These are phyloP conservation scores for Arctium lappa DNA, from an alignment of 129 eudicot genomes.

Conservation along the genomic window DNA sequence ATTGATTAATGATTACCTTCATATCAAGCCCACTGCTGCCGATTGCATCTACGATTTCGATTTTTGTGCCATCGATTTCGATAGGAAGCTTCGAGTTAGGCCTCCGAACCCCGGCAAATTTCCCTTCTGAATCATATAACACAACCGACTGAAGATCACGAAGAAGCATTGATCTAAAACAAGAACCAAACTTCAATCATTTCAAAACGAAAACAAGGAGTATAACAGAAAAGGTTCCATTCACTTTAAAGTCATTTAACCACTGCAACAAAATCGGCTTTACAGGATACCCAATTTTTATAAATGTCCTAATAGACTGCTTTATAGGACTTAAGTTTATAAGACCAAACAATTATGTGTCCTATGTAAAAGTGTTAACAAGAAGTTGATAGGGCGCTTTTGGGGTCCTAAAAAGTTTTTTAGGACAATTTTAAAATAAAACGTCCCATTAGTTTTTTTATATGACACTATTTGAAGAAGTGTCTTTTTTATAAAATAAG, in stretches of 20 bases:
- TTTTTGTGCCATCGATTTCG: slow-evolving; percentile 78
- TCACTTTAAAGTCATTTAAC: neutral
- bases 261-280: neutral
- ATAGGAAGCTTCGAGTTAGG: slow-evolving; percentile 93
- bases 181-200: neutral
- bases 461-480: neutral
- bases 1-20: slow-evolving; percentile 45
- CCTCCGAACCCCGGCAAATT: slow-evolving; percentile 87
- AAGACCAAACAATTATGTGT: neutral
- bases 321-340: too few relatives aligned
- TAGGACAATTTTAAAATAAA: too few relatives aligned
- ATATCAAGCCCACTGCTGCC: slow-evolving; percentile 96
- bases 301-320: neutral
- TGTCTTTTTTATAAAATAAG: too few relatives aligned
- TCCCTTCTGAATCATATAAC: slow-evolving; percentile 90
- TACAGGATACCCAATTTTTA: neutral
- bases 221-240: neutral
- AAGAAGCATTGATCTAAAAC: slow-evolving; percentile 89
- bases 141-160: slow-evolving; percentile 95
- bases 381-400: too few relatives aligned
- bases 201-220: neutral
- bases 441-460: too few relatives aligned
- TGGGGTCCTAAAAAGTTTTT: too few relatives aligned
- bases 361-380: neutral
- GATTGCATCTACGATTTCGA: slow-evolving; percentile 78